Evolutionary conservation across 305 asterid genomes (phyloP), one percentile per base, ranked within the genome.

Genomic region (Fraxinus xanthoxyloides): DNA sequence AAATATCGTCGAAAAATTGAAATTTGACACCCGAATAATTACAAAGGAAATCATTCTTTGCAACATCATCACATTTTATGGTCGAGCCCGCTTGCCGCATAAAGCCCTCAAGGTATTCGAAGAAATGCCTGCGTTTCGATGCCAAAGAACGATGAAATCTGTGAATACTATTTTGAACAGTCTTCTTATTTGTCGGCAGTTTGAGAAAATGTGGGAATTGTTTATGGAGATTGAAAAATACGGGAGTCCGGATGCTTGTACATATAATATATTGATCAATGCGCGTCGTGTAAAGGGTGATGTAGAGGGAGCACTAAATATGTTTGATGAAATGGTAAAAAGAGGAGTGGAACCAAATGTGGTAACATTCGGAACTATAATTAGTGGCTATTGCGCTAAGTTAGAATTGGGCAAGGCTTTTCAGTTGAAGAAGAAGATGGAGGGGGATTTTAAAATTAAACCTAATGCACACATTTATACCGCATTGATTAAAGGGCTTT

Each of bases 351-450:
- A 72, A 84, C 97, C 95, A 3, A 88, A 91, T 87, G 92, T 89
- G 82, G 90, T 91, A 70, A 91, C 94, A 0, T 92, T 91, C 26
- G 95, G 95, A 84, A 93, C 94, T 82, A 48, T 94, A 87, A 90
- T 92, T 80, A 90, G 89, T 13, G 91, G 95, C 61, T 85, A 91
- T 31, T 91, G 93, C 46, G 67, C 70, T 34, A 88, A 87, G 75
- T 77, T 75, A 0, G 87, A 87, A 38, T 69, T 91, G 81, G 86
- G 67, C 0, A 79, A 75, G 36, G 98, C 93, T 56, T 82, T 94
- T 83, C 23, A 79, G 7, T 83, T 93, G 91, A 93, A 89, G 89
- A 79, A 76, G 77, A 81, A 75, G 74, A 91, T 94, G 97, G 94
- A 87, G 90, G 88, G 79, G 59, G 88, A 89, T 3, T 89, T 85